Conservation (phyloP, 2,329 filamentous ascomycete genomes). For the Fusarium mexicanum region DNA sequence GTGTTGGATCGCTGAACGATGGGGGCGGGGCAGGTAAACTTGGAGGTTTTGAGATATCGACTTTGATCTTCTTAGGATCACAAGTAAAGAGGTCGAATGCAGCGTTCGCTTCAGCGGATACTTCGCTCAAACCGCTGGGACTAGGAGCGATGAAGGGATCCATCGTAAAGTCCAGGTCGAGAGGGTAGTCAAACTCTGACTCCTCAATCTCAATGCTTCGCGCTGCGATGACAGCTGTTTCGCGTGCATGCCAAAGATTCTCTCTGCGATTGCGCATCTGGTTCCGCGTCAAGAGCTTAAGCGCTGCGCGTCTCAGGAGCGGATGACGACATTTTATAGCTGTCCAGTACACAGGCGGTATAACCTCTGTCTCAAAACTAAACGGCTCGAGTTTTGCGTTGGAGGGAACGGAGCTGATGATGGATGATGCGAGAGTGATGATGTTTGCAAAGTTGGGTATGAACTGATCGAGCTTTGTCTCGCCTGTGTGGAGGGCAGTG, state of each 20-base stretch:
- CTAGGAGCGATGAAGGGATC: neutral
- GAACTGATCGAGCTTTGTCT: conserved; percentile 50
- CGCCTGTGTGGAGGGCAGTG: conserved; percentile 43
- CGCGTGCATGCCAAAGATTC: conserved; percentile 51
- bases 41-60: conserved; percentile 17
- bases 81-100: neutral
- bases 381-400: conserved; percentile 43
- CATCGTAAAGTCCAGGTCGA: neutral
- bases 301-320: conserved; percentile 50
- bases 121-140: neutral
- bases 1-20: conserved; percentile 33
- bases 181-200: neutral
- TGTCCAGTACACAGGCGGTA: conserved; percentile 55
- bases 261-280: conserved; percentile 49
- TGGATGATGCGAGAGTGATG: conserved; percentile 47
- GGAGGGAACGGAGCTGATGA: conserved; percentile 34
- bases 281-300: conserved; percentile 48
- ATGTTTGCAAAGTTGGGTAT: conserved; percentile 50
- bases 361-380: conserved; percentile 55
- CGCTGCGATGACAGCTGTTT: conserved; percentile 46
- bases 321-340: conserved; percentile 54
- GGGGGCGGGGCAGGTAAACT: neutral
- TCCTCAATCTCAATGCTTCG: conserved; percentile 52
- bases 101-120: neutral
- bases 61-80: conserved; percentile 10